Evolutionary conservation across 805 yeast genomes (phyloP).

Genomic region (Pichia kluyveri): DNA sequence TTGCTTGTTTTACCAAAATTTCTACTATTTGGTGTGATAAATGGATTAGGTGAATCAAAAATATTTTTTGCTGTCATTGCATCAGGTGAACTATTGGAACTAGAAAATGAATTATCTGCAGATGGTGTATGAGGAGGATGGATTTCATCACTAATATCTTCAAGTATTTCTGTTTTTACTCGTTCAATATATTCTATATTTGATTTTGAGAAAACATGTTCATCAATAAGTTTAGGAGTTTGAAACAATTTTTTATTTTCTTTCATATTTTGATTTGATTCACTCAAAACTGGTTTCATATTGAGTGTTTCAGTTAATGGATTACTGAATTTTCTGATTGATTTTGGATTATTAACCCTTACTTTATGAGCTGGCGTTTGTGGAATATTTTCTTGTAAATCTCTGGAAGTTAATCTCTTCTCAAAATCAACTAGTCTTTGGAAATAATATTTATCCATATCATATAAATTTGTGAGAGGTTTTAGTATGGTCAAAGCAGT

Average conservation of each 20-base stretch:
- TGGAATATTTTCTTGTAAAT: not conserved
- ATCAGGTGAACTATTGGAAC: slow-evolving; percentile 9
- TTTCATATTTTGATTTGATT: not conserved
- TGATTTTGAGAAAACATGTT: slow-evolving; percentile 2
- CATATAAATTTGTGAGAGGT: slow-evolving; percentile 6
- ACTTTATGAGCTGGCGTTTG: slow-evolving; percentile 1
- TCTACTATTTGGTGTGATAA: slow-evolving; percentile 22
- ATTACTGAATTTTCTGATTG: slow-evolving; percentile 7
- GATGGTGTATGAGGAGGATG: not conserved
- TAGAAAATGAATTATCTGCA: not conserved
- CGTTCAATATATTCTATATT: slow-evolving; percentile 8
- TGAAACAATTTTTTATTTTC: slow-evolving; percentile 3
- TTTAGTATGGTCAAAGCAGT: slow-evolving; percentile 1
- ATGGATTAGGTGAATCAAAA: slow-evolving; percentile 21
- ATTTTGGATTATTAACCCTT: not conserved
- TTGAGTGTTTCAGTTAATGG: slow-evolving; percentile 6
- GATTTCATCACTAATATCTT: not conserved
- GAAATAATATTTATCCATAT: not conserved
- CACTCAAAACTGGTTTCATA: slow-evolving; percentile 5
- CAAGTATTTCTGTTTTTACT: slow-evolving; percentile 5
- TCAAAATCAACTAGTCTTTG: not conserved
- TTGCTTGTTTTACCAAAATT: slow-evolving; percentile 7
- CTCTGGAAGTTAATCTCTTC: not conserved
- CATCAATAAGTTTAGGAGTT: slow-evolving; percentile 4
- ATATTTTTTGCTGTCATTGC: slow-evolving; percentile 4